Percentiles rank a stretch among this genome's conserved stretches.
Evolutionary conservation across 2,329 filamentous ascomycete genomes (phyloP).

Genomic region (Cladorrhinum sp.): DNA sequence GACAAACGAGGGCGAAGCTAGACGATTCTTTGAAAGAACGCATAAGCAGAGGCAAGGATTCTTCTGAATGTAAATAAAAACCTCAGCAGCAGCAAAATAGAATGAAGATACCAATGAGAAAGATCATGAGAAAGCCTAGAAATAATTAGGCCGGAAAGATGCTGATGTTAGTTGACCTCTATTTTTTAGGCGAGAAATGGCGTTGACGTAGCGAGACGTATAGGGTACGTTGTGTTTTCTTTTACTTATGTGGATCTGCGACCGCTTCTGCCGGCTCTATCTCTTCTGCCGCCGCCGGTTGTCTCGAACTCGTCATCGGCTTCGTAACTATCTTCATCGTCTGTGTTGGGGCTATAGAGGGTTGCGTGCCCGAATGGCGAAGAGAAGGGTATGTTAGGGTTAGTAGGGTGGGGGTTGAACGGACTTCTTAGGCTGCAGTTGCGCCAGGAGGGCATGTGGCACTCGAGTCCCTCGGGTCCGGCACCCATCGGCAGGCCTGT

Average conservation of each 20-base stretch:
- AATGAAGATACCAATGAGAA: conserved; percentile 2
- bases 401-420: background rate
- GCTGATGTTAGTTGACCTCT: background rate
- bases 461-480: conserved; percentile 38
- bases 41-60: conserved; percentile 11
- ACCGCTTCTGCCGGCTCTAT: too few species aligned
- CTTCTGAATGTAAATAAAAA: conserved; percentile 10
- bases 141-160: background rate
- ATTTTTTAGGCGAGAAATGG: too few species aligned
- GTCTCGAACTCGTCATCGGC: too few species aligned
- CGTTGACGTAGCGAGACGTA: too few species aligned
- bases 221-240: too few species aligned
- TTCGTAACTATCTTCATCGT: background rate
- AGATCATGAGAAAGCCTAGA: background rate
- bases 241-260: too few species aligned
- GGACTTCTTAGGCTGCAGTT: conserved; percentile 25
- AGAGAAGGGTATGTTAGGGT: background rate
- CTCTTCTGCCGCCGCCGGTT: too few species aligned
- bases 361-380: background rate
- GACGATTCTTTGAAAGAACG: conserved; percentile 27
- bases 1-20: conserved; percentile 17
- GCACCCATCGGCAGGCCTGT: conserved; percentile 42
- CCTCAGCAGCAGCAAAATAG: background rate
- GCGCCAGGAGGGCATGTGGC: conserved; percentile 34
- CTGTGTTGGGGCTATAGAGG: background rate